Evolutionary conservation across 805 yeast species (phyloP), one percentile per base, ranked within the genome.

Genomic region (Kluyveromyces lactis): DNA sequence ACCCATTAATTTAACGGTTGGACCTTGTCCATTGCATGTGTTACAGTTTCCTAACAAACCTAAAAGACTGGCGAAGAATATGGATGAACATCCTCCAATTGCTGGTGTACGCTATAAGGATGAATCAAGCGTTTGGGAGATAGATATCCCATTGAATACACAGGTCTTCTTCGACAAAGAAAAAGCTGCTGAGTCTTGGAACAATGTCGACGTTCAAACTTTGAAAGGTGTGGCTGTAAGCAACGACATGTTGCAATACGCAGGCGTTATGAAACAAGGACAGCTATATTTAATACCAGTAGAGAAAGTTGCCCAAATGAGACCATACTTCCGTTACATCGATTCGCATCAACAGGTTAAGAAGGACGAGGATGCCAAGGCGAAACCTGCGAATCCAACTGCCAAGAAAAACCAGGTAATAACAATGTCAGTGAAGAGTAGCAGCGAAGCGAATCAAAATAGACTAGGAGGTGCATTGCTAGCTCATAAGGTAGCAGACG

Each of bases 311-410:
- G 75, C 81, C 0, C 97, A 90, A 58, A 58, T 92, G 44, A 72
- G 95, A 48, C 92, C 97, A 2, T 73, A 74, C 50, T 86, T 92
- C 63, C 73, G 72, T 47, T 85, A 89, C 55, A 76, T 87, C 31
- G 95, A 87, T 55, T 77, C 71, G 30, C 63, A 69, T 40, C 54
- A 62, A 44, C 75, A 69, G 42, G 65, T 65, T 41, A 69, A 63
- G 40, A 71, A 67, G 41, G 64, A 68, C 52, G 53, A 61, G 27
- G 64, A 61, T 37, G 67, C 67, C 33, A 71, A 69, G 30, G 49
- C 66, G n/a, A 64, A 67, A 43, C 61, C 64, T 17, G 47, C 55
- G 6, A 61, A 62, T 26, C 62, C 60, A 15, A 49, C 50, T 5
- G 44, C 56, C n/a, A 67, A 59, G 39, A 63, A 69, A 42, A 71